A percentile compares a stretch with the other conserved stretches of the same genome.
These are phyloP conservation scores for Sugiyamaella lignohabitans DNA, from an alignment of 805 yeast species.

Conservation along the genomic window DNA sequence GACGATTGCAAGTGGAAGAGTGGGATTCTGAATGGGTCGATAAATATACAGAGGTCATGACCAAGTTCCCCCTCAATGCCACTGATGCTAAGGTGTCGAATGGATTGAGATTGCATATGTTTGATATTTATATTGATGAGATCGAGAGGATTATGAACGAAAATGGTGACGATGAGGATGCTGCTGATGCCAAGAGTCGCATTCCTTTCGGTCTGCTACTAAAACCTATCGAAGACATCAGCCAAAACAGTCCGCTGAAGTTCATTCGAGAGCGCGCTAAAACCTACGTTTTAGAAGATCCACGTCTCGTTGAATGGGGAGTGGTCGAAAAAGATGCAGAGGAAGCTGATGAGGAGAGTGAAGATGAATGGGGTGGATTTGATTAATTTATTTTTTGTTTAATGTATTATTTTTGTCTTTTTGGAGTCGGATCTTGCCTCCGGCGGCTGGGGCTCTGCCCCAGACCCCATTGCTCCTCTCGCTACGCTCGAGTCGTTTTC, in stretches of 20 bases:
- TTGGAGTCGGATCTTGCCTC: background rate
- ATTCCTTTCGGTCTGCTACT: conserved; percentile 53
- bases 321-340: conserved; percentile 20
- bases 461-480: background rate
- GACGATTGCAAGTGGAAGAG: conserved; percentile 43
- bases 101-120: conserved; percentile 76
- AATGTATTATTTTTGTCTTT: background rate
- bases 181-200: conserved; percentile 33
- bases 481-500: too few relatives aligned
- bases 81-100: conserved; percentile 56
- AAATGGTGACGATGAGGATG: conserved; percentile 31
- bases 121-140: conserved; percentile 82
- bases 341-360: conserved; percentile 29
- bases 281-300: conserved; percentile 61
- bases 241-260: conserved; percentile 45
- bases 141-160: conserved; percentile 58
- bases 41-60: conserved; percentile 37
- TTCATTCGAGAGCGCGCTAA: conserved; percentile 58
- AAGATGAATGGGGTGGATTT: conserved; percentile 33
- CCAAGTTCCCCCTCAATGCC: conserved; percentile 36
- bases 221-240: conserved; percentile 52
- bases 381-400: conserved; percentile 16
- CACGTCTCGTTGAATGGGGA: conserved; percentile 61
- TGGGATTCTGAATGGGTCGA: conserved; percentile 50
- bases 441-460: conserved; percentile 1